A percentile compares a stretch with the other conserved stretches of the same genome.
phyloP scores from a whole-genome alignment of 2,329 filamentous ascomycete species.

The Arthrobotrys iridis region DNA sequence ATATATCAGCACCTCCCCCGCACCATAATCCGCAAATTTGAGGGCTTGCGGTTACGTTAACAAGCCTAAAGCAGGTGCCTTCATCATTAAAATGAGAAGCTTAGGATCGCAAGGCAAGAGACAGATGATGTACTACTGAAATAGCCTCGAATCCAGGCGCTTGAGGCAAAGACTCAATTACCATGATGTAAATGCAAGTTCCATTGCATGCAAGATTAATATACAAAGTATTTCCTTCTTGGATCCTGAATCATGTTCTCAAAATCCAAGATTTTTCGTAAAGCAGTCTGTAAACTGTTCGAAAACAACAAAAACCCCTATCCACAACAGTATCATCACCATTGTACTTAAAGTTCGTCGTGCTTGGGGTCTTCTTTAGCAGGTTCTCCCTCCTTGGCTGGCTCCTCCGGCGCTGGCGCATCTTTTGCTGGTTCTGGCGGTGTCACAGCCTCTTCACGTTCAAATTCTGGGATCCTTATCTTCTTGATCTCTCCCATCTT shows the following conservation, averaged over 20 bases:
- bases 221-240: background rate
- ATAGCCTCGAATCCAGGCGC: too few species aligned
- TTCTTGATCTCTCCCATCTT: constrained; percentile 87
- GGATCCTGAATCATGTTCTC: background rate
- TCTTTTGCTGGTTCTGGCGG: constrained; percentile 59
- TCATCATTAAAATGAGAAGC: too few species aligned
- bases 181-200: too few species aligned
- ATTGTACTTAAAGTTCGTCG: constrained; percentile 29
- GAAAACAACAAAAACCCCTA: background rate
- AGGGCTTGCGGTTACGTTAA: too few species aligned
- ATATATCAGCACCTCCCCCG: too few species aligned
- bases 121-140: too few species aligned
- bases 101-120: too few species aligned
- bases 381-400: constrained; percentile 61
- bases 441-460: constrained; percentile 61
- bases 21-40: too few species aligned
- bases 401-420: constrained; percentile 39
- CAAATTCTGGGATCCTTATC: constrained; percentile 71
- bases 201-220: background rate
- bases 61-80: too few species aligned
- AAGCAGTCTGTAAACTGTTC: background rate
- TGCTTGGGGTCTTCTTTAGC: constrained; percentile 59
- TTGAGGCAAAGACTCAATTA: too few species aligned
- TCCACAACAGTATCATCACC: background rate
- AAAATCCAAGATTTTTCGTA: background rate